Percentiles rank a stretch among this genome's conserved stretches.
Evolutionary conservation across 345 rosid species (phyloP).

Genomic region (Kernera saxatilis): DNA sequence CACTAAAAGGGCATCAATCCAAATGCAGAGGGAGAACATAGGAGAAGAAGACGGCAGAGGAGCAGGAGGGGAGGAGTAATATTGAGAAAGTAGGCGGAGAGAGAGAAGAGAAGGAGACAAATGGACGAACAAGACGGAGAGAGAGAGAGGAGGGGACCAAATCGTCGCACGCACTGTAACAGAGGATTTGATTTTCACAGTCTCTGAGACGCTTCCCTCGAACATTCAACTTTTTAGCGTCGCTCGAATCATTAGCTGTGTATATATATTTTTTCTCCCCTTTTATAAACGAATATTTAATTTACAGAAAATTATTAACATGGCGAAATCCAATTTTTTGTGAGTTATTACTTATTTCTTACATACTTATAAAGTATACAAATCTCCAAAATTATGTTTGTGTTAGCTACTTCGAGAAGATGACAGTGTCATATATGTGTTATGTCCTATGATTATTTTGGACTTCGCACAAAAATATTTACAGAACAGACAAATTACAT

Average conservation of each 20-base stretch:
- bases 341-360: not conserved
- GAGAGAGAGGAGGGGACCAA: constrained; percentile 17
- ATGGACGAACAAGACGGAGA: constrained; percentile 20
- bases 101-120: constrained; percentile 18
- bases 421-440: not conserved
- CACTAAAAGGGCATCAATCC: constrained; percentile 27
- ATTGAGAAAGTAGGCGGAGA: constrained; percentile 9
- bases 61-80: not conserved
- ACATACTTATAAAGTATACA: not conserved
- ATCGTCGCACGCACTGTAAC: constrained; percentile 16
- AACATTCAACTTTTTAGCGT: constrained; percentile 18
- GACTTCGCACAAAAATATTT: no score
- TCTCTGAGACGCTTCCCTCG: constrained; percentile 30
- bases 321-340: not conserved
- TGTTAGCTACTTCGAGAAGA: no score
- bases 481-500: no score
- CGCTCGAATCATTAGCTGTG: constrained; percentile 20
- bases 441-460: not conserved
- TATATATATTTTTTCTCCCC: not conserved
- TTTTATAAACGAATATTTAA: not conserved
- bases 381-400: not conserved
- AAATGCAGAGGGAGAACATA: constrained; percentile 17
- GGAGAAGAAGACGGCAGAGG: constrained; percentile 7
- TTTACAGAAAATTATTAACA: not conserved
- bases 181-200: constrained; percentile 23